These are phyloP conservation scores for Eremomyces bilateralis DNA, from an alignment of 495 filamentous ascomycete genomes.

Conservation along the genomic window DNA sequence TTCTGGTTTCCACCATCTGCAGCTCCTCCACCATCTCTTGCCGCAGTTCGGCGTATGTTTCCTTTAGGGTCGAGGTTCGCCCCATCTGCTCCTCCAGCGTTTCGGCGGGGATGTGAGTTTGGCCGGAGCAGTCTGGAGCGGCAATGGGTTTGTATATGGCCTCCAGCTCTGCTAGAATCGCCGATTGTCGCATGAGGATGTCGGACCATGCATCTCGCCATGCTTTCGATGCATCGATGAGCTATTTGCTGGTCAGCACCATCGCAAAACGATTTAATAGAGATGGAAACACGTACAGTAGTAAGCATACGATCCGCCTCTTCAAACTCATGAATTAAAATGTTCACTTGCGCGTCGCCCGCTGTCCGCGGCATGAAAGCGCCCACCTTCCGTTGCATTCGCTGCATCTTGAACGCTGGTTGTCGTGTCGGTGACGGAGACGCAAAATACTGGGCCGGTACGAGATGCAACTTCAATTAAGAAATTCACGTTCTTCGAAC, in stretches of 20 bases:
- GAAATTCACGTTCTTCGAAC: too few species aligned
- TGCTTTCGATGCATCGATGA: conserved; percentile 56
- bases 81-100: conserved; percentile 44
- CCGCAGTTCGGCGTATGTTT: conserved; percentile 52
- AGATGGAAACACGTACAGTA: conserved; percentile 27
- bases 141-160: conserved; percentile 65
- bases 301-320: conserved; percentile 60
- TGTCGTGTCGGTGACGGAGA: too few species aligned
- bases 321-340: conserved; percentile 63
- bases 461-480: too few species aligned
- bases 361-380: conserved; percentile 46
- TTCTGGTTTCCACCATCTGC: conserved; percentile 42
- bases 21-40: conserved; percentile 57
- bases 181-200: conserved; percentile 49
- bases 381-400: conserved; percentile 54
- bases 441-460: too few species aligned
- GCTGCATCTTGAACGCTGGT: conserved; percentile 59
- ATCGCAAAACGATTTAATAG: neutral
- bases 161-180: conserved; percentile 49
- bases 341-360: conserved; percentile 57
- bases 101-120: conserved; percentile 23
- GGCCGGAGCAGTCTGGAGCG: conserved; percentile 14
- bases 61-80: conserved; percentile 43
- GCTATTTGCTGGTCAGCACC: conserved; percentile 25
- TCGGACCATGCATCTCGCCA: conserved; percentile 77